phyloP scores from a whole-genome alignment of 805 yeast genomes.

The Candida ovalis region DNA sequence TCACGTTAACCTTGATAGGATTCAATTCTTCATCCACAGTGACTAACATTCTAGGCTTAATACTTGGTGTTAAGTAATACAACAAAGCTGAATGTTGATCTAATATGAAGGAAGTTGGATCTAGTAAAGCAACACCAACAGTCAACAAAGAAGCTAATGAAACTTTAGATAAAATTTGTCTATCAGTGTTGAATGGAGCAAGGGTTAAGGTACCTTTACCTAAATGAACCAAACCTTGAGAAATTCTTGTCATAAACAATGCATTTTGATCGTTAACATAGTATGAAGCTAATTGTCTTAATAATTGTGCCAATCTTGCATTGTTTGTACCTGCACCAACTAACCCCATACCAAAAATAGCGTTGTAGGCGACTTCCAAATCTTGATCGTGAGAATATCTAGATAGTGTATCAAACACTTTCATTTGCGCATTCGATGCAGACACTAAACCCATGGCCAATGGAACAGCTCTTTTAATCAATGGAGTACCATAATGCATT shows the following conservation, averaged over 20 bases:
- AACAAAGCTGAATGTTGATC: constrained; percentile 73
- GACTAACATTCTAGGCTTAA: constrained; percentile 87
- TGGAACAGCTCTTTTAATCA: constrained; percentile 91
- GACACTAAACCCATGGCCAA: constrained; percentile 96
- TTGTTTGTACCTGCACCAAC: constrained; percentile 99
- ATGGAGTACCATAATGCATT: constrained; percentile 95
- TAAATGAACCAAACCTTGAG: constrained; percentile 91
- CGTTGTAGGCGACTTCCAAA: constrained; percentile 87
- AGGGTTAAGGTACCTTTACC: constrained; percentile 95
- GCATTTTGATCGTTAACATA: constrained; percentile 89
- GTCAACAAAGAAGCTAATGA: constrained; percentile 88
- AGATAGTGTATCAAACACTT: constrained; percentile 92
- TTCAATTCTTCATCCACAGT: constrained; percentile 90
- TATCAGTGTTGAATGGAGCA: constrained; percentile 85
- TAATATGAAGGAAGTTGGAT: constrained; percentile 79
- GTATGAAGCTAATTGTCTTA: constrained; percentile 92
- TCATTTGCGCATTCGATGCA: constrained; percentile 93
- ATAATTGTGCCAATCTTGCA: constrained; percentile 93
- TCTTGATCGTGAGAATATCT: constrained; percentile 96
- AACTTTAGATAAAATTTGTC: constrained; percentile 81
- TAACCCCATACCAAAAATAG: constrained; percentile 95
- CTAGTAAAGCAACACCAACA: constrained; percentile 75
- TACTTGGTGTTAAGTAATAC: constrained; percentile 81
- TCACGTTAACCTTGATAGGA: constrained; percentile 90
- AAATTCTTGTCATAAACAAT: constrained; percentile 85